Percentiles rank a stretch among this genome's conserved stretches.
Conservation (phyloP, 208 protist species). For the Crithidia sp. region DNA sequence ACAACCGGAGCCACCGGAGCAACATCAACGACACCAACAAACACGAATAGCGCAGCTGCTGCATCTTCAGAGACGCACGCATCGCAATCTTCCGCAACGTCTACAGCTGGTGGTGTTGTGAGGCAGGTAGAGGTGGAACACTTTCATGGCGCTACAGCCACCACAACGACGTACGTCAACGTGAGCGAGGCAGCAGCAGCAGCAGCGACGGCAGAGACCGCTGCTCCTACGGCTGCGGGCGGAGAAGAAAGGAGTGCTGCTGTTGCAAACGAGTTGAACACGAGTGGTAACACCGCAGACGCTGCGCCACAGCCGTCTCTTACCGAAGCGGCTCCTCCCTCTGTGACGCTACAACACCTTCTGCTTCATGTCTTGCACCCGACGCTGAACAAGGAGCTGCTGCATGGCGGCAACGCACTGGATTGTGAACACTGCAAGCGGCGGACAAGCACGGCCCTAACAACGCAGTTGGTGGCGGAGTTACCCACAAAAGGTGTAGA, state of each 20-base stretch:
- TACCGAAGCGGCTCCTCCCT: neutral
- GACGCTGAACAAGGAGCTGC: constrained; percentile 38
- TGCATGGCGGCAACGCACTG: constrained; percentile 59
- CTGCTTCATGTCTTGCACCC: constrained; percentile 49
- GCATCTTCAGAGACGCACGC: neutral
- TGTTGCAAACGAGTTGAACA: neutral
- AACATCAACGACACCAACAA: too few relatives aligned
- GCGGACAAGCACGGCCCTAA: constrained; percentile 42
- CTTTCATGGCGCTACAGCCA: constrained; percentile 25
- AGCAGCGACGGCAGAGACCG: neutral
- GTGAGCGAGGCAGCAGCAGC: too few relatives aligned
- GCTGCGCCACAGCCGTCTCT: neutral
- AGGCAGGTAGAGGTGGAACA: constrained; percentile 19
- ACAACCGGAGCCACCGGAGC: too few relatives aligned
- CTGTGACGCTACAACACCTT: constrained; percentile 49
- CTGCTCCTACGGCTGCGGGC: neutral
- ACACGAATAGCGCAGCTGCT: too few relatives aligned
- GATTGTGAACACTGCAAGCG: constrained; percentile 53
- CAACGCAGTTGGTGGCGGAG: constrained; percentile 40
- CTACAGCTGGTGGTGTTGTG: neutral
- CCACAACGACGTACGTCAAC: constrained; percentile 21
- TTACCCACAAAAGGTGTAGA: neutral
- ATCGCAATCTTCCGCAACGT: neutral
- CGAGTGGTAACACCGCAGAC: neutral
- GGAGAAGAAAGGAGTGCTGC: neutral